Evolutionary conservation across 148 eudicot species (phyloP), one percentile per base, ranked within the genome.

Genomic region (Polygonum maritimum): DNA sequence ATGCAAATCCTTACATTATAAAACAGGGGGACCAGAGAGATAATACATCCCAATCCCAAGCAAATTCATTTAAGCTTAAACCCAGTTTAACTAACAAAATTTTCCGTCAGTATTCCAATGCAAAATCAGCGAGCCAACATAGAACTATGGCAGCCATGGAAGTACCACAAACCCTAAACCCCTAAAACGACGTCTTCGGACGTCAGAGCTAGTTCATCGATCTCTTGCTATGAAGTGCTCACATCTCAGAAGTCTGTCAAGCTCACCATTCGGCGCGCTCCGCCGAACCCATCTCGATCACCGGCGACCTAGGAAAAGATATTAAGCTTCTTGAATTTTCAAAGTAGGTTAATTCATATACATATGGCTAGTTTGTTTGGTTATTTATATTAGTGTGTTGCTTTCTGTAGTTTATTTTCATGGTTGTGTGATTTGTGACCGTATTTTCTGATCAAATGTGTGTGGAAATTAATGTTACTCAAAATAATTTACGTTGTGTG

Each of bases 181-280:
- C 60, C 26, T 54, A 54, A 54, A 54, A 54, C 26, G 55, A 49
- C 55, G 55, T 16, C 55, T 5, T 49, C 9, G 7, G 47, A 26
- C 31, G 31, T 26, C 31, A 1, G 31, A 26, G 31, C 31, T 26
- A n/a, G 22, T 54, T 54, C 14, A 54, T 26, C 31, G 31, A 13
- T 19, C 15, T 11, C 49, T 48, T 10, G 49, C 49, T 11, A 41
- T 41, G 45, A 41, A 41, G 60, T 54, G 60, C 60, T 54, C 60
- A 54, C 60, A 22, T 54, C 60, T 54, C 60, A 54, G 60, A 54
- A n/a, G 26, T 54, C 60, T 54, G 60, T 54, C 60, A 54, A 54
- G n/a, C 4, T 5, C 7, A 3, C 60, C 26, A n/a, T 5, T 26
- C 26, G 10, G 31, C 31, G 31, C 1, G 10, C 47, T 44, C 47